Evolutionary conservation across 2,329 filamentous ascomycete genomes (phyloP).

Genomic region (Calonectria pseudoreteaudii): DNA sequence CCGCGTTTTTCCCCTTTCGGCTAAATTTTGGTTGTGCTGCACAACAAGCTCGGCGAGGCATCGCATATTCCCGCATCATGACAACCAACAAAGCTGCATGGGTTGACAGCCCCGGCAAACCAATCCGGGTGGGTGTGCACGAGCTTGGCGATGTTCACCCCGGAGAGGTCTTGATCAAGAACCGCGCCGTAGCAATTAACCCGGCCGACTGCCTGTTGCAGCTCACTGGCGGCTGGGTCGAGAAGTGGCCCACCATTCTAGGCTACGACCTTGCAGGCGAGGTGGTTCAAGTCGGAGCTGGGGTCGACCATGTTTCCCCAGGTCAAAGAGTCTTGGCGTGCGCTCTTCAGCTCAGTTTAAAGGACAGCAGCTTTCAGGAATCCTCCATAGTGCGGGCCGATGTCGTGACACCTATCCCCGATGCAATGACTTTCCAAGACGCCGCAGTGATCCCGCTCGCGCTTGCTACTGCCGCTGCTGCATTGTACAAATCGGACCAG

Average conservation of each 20-base stretch:
- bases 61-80: neutral
- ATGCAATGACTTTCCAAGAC: neutral
- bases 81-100: neutral
- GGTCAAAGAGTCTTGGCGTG: neutral
- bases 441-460: neutral
- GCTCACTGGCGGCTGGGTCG: neutral
- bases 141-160: neutral
- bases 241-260: conserved; percentile 1
- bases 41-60: neutral
- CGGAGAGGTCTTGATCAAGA: neutral
- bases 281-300: neutral
- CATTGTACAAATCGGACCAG: neutral
- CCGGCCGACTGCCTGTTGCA: neutral
- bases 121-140: neutral
- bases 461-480: neutral
- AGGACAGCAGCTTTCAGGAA: neutral
- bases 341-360: neutral
- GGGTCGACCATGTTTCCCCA: neutral
- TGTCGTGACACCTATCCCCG: neutral
- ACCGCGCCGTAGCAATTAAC: neutral
- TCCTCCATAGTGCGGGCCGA: neutral
- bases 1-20: neutral
- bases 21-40: too few species aligned
- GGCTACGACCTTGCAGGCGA: neutral
- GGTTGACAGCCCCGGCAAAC: neutral